These are phyloP conservation scores for Fusarium nisikadoi DNA, from an alignment of 2,329 filamentous ascomycete species.

Conservation along the genomic window DNA sequence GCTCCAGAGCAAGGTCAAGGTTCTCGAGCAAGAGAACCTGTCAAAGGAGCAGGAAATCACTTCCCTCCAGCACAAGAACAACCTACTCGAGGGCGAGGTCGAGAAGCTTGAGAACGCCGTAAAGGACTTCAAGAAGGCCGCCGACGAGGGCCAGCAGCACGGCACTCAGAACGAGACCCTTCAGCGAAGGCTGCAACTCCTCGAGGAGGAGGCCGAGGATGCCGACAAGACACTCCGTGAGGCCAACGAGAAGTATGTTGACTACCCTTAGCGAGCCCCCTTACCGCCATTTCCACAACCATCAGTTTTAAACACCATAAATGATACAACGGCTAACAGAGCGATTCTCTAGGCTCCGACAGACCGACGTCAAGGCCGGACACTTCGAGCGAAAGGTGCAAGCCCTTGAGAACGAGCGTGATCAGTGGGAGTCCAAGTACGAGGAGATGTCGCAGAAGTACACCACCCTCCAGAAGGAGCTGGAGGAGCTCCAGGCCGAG, in stretches of 20 bases:
- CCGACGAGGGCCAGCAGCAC: constrained; percentile 83
- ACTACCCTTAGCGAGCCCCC: constrained; percentile 21
- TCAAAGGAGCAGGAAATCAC: constrained; percentile 98
- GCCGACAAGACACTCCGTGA: constrained; percentile 96
- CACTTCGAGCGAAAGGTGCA: constrained; percentile 99
- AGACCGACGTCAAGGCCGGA: constrained; percentile 98
- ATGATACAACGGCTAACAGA: constrained; percentile 29
- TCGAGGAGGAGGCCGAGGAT: constrained; percentile 98
- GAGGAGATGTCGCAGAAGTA: constrained; percentile 97
- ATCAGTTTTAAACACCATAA: constrained; percentile 3
- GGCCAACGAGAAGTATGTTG: constrained; percentile 95
- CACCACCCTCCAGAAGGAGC: constrained; percentile 83
- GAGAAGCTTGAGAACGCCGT: constrained; percentile 89
- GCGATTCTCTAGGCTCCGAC: constrained; percentile 77
- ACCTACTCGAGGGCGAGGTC: constrained; percentile 86
- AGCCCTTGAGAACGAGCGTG: constrained; percentile 89
- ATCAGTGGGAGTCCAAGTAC: constrained; percentile 97
- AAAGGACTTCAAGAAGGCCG: constrained; percentile 88
- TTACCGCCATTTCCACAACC: constrained; percentile 40
- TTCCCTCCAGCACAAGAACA: constrained; percentile 95
- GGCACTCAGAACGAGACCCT: constrained; percentile 92
- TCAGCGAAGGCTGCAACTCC: constrained; percentile 89
- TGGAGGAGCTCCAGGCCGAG: constrained; percentile 89
- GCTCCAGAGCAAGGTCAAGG: constrained; percentile 86
- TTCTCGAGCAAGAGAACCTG: constrained; percentile 92